A percentile compares a stretch with the other conserved stretches of the same genome.
Conservation (phyloP, 306 rosid species). For the Glycine tomentella region DNA sequence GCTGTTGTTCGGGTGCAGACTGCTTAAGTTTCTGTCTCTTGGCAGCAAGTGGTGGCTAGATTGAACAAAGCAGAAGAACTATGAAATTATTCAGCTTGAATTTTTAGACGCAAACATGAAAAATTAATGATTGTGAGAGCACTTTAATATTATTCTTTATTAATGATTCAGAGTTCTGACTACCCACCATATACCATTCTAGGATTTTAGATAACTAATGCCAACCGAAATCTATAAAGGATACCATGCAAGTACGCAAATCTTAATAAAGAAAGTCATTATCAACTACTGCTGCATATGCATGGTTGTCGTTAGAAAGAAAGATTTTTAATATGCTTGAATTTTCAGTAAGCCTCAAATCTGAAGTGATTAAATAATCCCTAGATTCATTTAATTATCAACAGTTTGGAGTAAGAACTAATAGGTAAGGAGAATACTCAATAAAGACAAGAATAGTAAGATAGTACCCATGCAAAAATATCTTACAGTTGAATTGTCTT, state of each 20-base stretch:
- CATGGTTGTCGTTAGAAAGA: constrained; percentile 7
- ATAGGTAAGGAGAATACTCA: constrained; percentile 35
- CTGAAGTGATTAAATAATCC: constrained; percentile 37
- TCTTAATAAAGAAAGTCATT: constrained; percentile 13
- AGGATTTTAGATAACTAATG: constrained; percentile 21
- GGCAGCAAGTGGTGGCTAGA: constrained; percentile 65
- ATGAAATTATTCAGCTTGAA: constrained; percentile 38
- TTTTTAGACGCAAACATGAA: constrained; percentile 28
- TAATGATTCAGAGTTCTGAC: background rate
- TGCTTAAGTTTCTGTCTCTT: constrained; percentile 65
- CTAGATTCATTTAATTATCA: constrained; percentile 18
- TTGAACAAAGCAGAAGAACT: constrained; percentile 45
- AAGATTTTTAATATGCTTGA: constrained; percentile 32
- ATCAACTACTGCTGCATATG: background rate
- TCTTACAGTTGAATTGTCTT: constrained; percentile 49
- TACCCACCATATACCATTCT: constrained; percentile 11
- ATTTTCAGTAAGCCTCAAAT: background rate
- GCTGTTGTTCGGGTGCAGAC: constrained; percentile 53
- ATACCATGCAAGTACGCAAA: constrained; percentile 6
- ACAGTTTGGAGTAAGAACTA: constrained; percentile 27
- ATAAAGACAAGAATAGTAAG: constrained; percentile 31
- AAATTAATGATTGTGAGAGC: background rate
- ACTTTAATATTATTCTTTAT: background rate
- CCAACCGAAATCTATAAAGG: constrained; percentile 12
- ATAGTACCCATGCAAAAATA: constrained; percentile 25